Conservation (phyloP, 495 filamentous ascomycete genomes). For the Lindgomyces ingoldianus region DNA sequence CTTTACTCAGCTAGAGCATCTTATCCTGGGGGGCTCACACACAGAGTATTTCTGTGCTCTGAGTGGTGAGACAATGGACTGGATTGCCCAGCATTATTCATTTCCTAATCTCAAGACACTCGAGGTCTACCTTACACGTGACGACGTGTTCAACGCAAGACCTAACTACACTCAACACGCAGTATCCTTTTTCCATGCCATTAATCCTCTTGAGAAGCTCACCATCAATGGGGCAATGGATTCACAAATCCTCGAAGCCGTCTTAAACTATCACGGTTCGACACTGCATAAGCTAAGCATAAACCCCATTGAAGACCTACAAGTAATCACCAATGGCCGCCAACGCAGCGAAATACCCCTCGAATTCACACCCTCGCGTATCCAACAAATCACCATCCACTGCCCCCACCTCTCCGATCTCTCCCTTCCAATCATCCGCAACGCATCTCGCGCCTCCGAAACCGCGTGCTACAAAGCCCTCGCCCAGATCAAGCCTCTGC, state of each 20-base stretch:
- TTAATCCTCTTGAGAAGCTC: conserved; percentile 21
- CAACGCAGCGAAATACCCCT: conserved; percentile 23
- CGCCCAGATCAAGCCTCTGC: conserved; percentile 9
- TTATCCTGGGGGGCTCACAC: conserved; percentile 19
- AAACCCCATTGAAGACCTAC: conserved; percentile 10
- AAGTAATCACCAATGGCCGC: conserved; percentile 16
- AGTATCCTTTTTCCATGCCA: conserved; percentile 22
- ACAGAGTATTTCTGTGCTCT: neutral
- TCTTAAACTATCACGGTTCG: conserved; percentile 14
- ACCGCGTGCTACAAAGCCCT: conserved; percentile 20
- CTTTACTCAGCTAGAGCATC: conserved; percentile 20
- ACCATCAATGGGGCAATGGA: conserved; percentile 17
- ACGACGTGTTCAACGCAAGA: conserved; percentile 16
- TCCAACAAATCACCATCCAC: conserved; percentile 17
- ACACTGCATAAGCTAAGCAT: conserved; percentile 24
- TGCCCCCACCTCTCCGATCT: conserved; percentile 19
- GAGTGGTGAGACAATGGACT: conserved; percentile 19
- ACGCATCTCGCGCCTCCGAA: conserved; percentile 21
- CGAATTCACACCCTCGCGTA: conserved; percentile 17
- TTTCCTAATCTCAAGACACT: conserved; percentile 18
- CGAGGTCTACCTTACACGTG: conserved; percentile 12
- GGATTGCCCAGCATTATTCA: conserved; percentile 16
- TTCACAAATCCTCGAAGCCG: conserved; percentile 14
- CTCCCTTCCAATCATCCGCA: conserved; percentile 24
- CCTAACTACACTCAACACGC: conserved; percentile 21